Evolutionary conservation across 2,329 filamentous ascomycete species (phyloP).

Genomic region (Cadophora gregata): DNA sequence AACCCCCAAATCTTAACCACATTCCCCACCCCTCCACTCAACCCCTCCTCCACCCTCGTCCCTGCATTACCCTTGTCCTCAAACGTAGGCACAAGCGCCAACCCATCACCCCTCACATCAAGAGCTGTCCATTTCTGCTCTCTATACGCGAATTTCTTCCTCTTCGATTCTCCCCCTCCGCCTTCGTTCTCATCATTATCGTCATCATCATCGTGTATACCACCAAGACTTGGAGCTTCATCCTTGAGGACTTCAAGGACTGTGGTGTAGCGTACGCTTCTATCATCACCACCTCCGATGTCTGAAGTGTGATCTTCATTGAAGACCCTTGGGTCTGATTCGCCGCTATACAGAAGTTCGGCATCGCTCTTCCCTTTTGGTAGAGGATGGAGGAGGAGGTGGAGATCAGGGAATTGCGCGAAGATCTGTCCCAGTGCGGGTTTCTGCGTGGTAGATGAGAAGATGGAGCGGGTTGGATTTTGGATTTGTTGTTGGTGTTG

Average conservation of each 20-base stretch:
- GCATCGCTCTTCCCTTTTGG: conserved; percentile 51
- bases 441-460: conserved; percentile 34
- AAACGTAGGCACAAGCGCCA: conserved; percentile 51
- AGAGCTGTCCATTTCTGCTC: conserved; percentile 62
- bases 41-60: conserved; percentile 11
- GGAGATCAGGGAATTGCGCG: conserved; percentile 58
- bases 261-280: conserved; percentile 28
- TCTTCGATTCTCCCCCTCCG: conserved; percentile 21
- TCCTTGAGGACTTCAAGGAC: conserved; percentile 43
- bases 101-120: conserved; percentile 46
- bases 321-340: conserved; percentile 1
- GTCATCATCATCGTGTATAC: conserved; percentile 23
- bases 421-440: conserved; percentile 57
- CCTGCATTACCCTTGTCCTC: conserved; percentile 19
- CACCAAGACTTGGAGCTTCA: conserved; percentile 33
- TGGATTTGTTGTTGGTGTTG: neutral
- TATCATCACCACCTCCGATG: conserved; percentile 1
- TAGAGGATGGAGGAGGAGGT: conserved; percentile 56
- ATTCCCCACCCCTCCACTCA: conserved; percentile 27
- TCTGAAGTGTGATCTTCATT: conserved; percentile 1
- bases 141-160: conserved; percentile 45
- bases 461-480: conserved; percentile 28
- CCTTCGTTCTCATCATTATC: neutral
- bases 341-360: conserved; percentile 43
- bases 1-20: conserved; percentile 42